These are phyloP conservation scores for Dicorynia guianensis DNA, from an alignment of 306 rosid species.

Conservation along the genomic window DNA sequence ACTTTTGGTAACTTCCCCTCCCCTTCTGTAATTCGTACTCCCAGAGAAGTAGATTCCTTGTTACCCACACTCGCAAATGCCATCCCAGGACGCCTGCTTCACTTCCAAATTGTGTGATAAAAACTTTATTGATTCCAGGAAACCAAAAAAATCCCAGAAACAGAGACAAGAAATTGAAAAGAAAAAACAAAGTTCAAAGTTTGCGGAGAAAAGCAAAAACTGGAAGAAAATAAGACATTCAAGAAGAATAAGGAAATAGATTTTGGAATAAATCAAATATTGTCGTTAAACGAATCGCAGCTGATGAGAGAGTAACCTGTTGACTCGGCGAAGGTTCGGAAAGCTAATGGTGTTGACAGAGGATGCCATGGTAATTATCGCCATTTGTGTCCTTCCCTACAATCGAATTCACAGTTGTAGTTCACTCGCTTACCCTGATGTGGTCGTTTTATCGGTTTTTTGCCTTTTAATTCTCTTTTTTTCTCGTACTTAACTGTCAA, in stretches of 20 bases:
- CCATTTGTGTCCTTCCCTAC: no score
- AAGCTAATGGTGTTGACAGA: no score
- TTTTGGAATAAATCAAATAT: not conserved
- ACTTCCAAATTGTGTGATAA: not conserved
- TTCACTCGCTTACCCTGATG: no score
- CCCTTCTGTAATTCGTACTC: conserved; percentile 76
- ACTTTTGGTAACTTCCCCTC: conserved; percentile 88
- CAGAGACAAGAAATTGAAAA: not conserved
- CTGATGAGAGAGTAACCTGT: no score
- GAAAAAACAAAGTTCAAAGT: not conserved
- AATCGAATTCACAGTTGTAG: no score
- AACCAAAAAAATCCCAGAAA: not conserved
- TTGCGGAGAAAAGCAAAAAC: not conserved
- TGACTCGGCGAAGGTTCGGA: no score
- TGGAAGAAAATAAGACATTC: not conserved
- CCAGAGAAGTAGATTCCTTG: conserved; percentile 49
- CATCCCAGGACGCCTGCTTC: conserved; percentile 54
- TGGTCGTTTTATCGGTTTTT: no score
- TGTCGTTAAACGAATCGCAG: no score
- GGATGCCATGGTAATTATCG: no score
- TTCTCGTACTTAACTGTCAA: no score
- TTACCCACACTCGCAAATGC: conserved; percentile 65
- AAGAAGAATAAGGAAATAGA: not conserved
- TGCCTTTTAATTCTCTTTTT: no score
- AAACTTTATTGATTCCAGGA: not conserved